These are phyloP conservation scores for Xylaria sp. DNA, from an alignment of 2,329 filamentous ascomycete genomes.

Conservation along the genomic window DNA sequence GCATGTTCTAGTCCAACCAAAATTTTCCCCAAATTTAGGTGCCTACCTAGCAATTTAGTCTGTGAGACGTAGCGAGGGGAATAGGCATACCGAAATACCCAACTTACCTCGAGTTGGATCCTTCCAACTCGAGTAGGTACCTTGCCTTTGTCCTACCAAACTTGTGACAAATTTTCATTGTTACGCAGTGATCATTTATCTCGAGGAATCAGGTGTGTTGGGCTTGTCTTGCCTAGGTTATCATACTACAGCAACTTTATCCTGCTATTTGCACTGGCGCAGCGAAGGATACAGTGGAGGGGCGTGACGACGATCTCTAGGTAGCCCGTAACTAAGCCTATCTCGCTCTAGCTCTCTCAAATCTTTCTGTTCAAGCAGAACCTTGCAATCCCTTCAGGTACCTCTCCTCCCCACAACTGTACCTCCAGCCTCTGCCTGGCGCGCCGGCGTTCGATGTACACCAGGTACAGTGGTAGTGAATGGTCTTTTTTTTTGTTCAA, in stretches of 20 bases:
- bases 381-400: not conserved
- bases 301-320: not conserved
- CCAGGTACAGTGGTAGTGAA: slow-evolving; percentile 1
- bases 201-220: not conserved
- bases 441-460: not conserved
- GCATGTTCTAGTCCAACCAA: not conserved
- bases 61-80: too few relatives aligned
- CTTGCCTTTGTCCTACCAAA: not conserved
- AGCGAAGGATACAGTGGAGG: slow-evolving; percentile 1
- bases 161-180: not conserved
- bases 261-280: not conserved
- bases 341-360: slow-evolving; percentile 14
- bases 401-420: slow-evolving; percentile 17
- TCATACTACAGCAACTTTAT: not conserved
- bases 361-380: slow-evolving; percentile 23
- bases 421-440: not conserved
- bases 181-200: not conserved
- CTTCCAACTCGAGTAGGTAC: not conserved
- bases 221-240: not conserved
- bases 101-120: too few relatives aligned
- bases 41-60: not conserved
- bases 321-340: slow-evolving; percentile 20
- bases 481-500: slow-evolving; percentile 29
- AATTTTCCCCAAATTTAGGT: not conserved
- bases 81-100: too few relatives aligned